Evolutionary conservation across 1,139 yeast genomes (phyloP), one percentile per base, ranked within the genome.

Genomic region (Geotrichum carabidarum): DNA sequence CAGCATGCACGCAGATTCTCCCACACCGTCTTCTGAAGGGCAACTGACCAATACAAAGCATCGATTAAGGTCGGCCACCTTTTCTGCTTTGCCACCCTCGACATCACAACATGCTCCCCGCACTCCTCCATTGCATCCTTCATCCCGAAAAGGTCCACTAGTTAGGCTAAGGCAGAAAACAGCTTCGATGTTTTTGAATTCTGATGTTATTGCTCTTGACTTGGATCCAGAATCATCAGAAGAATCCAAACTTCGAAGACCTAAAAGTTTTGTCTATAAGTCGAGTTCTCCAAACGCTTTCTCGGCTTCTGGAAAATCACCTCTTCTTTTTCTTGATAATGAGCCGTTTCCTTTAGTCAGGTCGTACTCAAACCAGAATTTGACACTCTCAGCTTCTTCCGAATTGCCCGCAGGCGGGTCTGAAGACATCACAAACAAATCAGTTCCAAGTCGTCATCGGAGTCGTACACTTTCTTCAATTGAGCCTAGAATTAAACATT

Each of bases 151-250:
- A 38, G 50, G 56, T 11, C 59, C 62, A 2, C 50, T 59, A 14
- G 52, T 53, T 12, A 45, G 54, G 15, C 53, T 60, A 37, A 53
- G 57, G 40, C 53, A 57, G 38, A 60, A 59, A 49, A 60, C 62
- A 1, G 60, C 54, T 8, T 59, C 61, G 5, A 53, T 56, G 58
- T 51, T 60, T 14, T 60, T 59, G 37, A 56, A 54, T 35, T 50
- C 27, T 40, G 58, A 56, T 34, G 38, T 44, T 14, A 44, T 41
- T 18, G 48, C 31, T 31, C 44, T 41, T 14, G 37, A 34, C 3
- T 8, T 9, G 18, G 40, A 37, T 22, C 5, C 27, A 22, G 27
- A 22, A 3, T 5, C 27, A 22, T 22, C 5, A 5, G 4, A 22
- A 22, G 27, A 22, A 22, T 22, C 27, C 5, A 22, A 22, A 5